Conservation (phyloP, 495 filamentous ascomycete genomes). For the Poronia punctata region DNA sequence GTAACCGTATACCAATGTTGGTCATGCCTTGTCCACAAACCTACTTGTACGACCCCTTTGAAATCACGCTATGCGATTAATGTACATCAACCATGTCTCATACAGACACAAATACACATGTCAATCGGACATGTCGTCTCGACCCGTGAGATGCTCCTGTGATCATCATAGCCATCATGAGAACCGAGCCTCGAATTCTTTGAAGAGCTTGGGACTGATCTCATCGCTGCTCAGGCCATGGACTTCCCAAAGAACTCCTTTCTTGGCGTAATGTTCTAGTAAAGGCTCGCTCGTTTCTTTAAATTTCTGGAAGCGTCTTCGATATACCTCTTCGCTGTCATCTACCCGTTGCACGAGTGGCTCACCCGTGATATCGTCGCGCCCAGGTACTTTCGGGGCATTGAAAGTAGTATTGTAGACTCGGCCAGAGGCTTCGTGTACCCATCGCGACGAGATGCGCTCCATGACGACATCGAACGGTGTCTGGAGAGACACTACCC, state of each 20-base stretch:
- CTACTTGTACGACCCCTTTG: no score
- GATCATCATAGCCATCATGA: no score
- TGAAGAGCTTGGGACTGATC: slow-evolving; percentile 78
- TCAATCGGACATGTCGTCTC: no score
- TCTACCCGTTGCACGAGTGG: slow-evolving; percentile 72
- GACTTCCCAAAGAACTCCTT: slow-evolving; percentile 83
- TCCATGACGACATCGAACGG: slow-evolving; percentile 74
- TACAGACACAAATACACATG: no score
- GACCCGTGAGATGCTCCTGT: no score
- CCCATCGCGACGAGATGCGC: slow-evolving; percentile 84
- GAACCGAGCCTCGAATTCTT: slow-evolving; percentile 75
- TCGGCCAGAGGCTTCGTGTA: slow-evolving; percentile 84
- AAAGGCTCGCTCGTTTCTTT: slow-evolving; percentile 79
- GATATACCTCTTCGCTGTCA: slow-evolving; percentile 82
- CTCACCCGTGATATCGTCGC: slow-evolving; percentile 90
- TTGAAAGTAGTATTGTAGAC: slow-evolving; percentile 95
- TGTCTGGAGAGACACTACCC: slow-evolving; percentile 66
- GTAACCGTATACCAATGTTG: no score
- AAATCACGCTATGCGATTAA: no score
- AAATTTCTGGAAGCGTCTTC: slow-evolving; percentile 69
- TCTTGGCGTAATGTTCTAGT: slow-evolving; percentile 79
- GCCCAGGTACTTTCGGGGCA: slow-evolving; percentile 67
- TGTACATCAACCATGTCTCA: no score
- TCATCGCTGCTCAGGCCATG: slow-evolving; percentile 85
- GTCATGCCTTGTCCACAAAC: no score